phyloP scores from a whole-genome alignment of 257 asterid species.

The Fraxinus anomala region DNA sequence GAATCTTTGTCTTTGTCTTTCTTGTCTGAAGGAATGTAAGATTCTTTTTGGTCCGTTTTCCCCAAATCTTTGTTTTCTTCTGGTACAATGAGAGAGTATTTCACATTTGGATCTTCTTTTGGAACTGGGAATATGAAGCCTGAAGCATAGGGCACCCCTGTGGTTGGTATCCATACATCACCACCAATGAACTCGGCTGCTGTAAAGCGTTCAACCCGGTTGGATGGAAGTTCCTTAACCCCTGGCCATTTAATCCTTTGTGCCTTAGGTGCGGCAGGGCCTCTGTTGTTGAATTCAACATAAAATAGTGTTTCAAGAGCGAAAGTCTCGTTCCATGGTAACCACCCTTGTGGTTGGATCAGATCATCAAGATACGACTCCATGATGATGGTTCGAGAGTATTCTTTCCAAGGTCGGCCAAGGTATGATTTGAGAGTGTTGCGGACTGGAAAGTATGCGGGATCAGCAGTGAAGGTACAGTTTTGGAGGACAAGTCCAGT shows the following conservation, averaged over 20 bases:
- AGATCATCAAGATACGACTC: conserved; percentile 45
- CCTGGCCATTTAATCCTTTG: conserved; percentile 42
- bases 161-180: conserved; percentile 29
- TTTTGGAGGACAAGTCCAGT: conserved; percentile 50
- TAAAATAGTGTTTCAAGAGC: conserved; percentile 46
- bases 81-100: conserved; percentile 32
- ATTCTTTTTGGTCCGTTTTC: conserved; percentile 1
- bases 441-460: conserved; percentile 32
- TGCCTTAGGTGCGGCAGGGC: conserved; percentile 45
- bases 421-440: conserved; percentile 35
- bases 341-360: conserved; percentile 66
- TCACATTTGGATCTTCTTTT: conserved; percentile 3
- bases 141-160: conserved; percentile 32
- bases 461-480: conserved; percentile 45
- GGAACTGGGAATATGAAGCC: conserved; percentile 37
- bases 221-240: conserved; percentile 37
- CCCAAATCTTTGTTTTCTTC: conserved; percentile 41
- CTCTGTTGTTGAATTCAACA: conserved; percentile 52
- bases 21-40: not conserved
- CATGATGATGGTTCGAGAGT: conserved; percentile 52
- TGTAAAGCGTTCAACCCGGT: conserved; percentile 34
- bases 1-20: not conserved
- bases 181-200: conserved; percentile 34
- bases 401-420: conserved; percentile 67
- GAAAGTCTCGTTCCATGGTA: conserved; percentile 41